Conservation (phyloP, 106 monocot genomes). For the Cymbidium sinense region DNA sequence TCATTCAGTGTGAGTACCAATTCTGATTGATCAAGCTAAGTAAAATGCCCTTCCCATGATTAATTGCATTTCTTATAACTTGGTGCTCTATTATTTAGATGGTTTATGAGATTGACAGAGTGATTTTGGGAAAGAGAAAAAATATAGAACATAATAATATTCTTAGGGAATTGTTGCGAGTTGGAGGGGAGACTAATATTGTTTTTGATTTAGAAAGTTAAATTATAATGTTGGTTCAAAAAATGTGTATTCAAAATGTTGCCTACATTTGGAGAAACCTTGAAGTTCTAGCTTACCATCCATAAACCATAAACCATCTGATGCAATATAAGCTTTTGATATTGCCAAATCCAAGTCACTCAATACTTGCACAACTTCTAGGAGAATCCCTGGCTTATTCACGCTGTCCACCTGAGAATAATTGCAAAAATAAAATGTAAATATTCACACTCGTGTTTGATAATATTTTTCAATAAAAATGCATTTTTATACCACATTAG, state of each 20-base stretch:
- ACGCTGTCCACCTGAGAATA: slow-evolving; percentile 70
- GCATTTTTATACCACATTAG: not conserved
- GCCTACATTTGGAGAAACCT: not conserved
- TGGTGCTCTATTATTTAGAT: not conserved
- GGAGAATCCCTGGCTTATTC: slow-evolving; percentile 83
- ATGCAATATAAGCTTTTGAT: slow-evolving; percentile 90
- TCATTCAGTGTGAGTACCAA: not conserved
- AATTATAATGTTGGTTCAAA: not conserved
- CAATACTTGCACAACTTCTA: slow-evolving; percentile 90
- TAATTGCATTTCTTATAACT: not conserved
- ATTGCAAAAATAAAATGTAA: not conserved
- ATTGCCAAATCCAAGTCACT: slow-evolving; percentile 80
- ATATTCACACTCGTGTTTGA: not conserved
- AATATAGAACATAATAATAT: not conserved
- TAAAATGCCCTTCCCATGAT: not conserved
- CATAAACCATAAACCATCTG: slow-evolving; percentile 94
- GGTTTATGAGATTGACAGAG: not conserved
- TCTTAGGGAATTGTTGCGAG: not conserved
- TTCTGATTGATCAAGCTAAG: not conserved
- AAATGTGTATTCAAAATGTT: not conserved
- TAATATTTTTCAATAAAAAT: not conserved
- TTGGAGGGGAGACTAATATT: not conserved
- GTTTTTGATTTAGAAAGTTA: not conserved
- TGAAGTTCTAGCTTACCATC: slow-evolving; percentile 47
- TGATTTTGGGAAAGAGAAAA: not conserved